Evolutionary conservation across 129 eudicot species (phyloP), one percentile per base, ranked within the genome.

Genomic region (Ambrosia trifida): DNA sequence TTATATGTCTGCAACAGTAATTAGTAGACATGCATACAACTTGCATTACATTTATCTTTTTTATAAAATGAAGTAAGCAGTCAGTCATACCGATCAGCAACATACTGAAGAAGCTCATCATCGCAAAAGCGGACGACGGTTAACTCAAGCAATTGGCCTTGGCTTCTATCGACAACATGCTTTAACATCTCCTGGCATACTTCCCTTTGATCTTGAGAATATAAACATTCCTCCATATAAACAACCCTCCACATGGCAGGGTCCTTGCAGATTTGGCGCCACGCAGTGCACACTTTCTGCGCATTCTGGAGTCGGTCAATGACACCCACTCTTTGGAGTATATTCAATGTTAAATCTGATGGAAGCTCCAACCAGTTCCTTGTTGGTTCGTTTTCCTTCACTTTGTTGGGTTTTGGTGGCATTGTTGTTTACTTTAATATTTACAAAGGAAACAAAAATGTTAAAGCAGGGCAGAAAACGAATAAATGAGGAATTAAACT

Each of bases 361-460:
- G 62, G 62, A 32, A 56, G 62, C 33, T 56, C 62, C 62, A 56
- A 56, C 62, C 62, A 56, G 33, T 56, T 20, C 62, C 62, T 56
- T 24, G 33, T 20, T 11, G 61, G 14, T 54, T 19, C 11, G 16
- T 7, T 52, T 7, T 52, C 11, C 11, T 3, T 17, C 13, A 11
- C 2, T 53, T 53, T 53, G 60, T 19, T 24, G 28, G 28, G 8
- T 24, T 36, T 36, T 36, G 43, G 43, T 5, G 62, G 11, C 59
- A 52, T 18, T 18, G 31, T 52, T 18, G 31, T 52, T 24, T 0
- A 52, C 59, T 52, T 18, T 18, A 52, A 18, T 28, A 52, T 52
- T 17, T 20, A 52, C 31, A 52, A 51, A 8, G 9, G 0, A 16
- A 2, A 49, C 14, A 4, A 46, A 46, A 46, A 9, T 46, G 52